These are phyloP conservation scores for Xylariaceae sp. DNA, from an alignment of 2,329 filamentous ascomycete genomes.

Conservation along the genomic window DNA sequence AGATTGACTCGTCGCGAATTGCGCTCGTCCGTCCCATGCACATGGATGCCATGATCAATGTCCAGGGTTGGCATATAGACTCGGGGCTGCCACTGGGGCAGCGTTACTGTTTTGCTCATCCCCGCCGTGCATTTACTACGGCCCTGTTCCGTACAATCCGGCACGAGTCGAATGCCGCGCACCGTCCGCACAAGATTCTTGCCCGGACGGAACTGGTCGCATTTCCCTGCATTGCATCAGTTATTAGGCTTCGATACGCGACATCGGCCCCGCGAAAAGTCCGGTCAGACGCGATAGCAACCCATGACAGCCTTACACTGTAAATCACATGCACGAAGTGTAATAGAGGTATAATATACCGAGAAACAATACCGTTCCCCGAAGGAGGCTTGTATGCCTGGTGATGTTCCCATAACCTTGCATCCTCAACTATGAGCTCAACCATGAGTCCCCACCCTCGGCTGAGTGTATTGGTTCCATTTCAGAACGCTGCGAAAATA, in stretches of 20 bases:
- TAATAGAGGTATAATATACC: neutral
- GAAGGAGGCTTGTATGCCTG: no score
- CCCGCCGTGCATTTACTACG: neutral
- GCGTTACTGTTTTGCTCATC: neutral
- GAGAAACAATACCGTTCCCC: neutral
- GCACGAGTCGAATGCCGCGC: neutral
- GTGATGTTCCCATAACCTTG: no score
- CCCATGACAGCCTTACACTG: neutral
- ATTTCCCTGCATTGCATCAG: neutral
- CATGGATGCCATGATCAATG: neutral
- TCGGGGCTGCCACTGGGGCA: neutral
- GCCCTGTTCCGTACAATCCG: no score
- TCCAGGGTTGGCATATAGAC: neutral
- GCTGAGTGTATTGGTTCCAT: no score
- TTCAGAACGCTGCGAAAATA: no score
- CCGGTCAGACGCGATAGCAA: neutral
- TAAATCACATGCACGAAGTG: slow-evolving; percentile 1
- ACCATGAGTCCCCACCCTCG: neutral
- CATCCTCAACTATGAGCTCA: neutral
- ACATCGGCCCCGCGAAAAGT: neutral
- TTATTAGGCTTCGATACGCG: no score
- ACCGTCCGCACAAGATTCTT: no score
- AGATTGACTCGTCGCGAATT: neutral
- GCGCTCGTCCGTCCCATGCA: neutral
- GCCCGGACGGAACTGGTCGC: neutral